Percentiles rank a stretch among this genome's conserved stretches.
Evolutionary conservation across 495 filamentous ascomycete genomes (phyloP).

Genomic region (Aspergillus nidulans): DNA sequence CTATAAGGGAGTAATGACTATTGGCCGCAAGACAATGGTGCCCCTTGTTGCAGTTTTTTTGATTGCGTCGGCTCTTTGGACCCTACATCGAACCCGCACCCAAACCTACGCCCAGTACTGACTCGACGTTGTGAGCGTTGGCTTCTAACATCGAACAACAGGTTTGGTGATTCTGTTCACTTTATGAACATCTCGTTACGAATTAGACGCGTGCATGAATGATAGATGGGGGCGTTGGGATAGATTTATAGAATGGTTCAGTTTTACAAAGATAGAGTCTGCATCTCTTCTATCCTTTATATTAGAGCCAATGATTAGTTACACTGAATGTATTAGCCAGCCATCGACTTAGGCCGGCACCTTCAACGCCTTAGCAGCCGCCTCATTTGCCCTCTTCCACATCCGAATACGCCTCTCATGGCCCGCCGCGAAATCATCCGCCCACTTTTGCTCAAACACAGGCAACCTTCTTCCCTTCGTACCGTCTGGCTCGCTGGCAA

Average conservation of each 20-base stretch:
- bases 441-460: slow-evolving; percentile 44
- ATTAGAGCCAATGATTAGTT: not conserved
- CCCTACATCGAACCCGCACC: not conserved
- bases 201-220: not conserved
- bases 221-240: not conserved
- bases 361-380: slow-evolving; percentile 3
- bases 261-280: no score
- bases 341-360: not conserved
- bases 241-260: not conserved
- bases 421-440: slow-evolving; percentile 43
- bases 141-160: slow-evolving; percentile 5
- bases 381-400: slow-evolving; percentile 35
- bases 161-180: not conserved
- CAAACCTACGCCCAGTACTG: not conserved
- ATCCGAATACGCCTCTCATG: slow-evolving; percentile 46
- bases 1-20: not conserved
- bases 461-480: slow-evolving; percentile 42
- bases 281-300: no score
- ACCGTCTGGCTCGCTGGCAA: slow-evolving; percentile 44
- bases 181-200: not conserved
- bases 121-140: slow-evolving; percentile 5
- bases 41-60: slow-evolving; percentile 5
- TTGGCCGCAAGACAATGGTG: slow-evolving; percentile 3
- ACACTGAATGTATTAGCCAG: not conserved
- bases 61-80: not conserved